Base-by-base conservation (phyloP, 2,329 filamentous ascomycete genomes). In the Aspergillus ustus region DNA sequence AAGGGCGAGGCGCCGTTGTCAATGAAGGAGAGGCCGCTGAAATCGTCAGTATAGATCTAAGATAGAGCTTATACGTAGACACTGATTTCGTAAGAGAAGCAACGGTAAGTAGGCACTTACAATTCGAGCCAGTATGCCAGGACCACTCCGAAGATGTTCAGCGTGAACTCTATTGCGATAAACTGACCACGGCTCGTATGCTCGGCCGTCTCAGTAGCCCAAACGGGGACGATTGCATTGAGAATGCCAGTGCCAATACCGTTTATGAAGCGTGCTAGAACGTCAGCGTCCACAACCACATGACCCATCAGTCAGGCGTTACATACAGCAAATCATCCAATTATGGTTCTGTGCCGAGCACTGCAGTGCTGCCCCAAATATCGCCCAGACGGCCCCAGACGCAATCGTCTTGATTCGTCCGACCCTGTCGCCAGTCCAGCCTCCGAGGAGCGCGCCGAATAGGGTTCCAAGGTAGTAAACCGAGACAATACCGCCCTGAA, bases 81-180 rank as follows among this genome's bases (percentile, higher is more conserved):
- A 15, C 34, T 13, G 1, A 4, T 40, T 15, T 40, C 15, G 34
- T 15, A 5, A 5, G 34, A 40, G 34, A 40, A 15, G 15, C 6
- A 40, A 5, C 15, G 25, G 25, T 25, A 25, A 25, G 7, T 9
- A 4, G 29, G 37, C 9, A 72, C 75, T 2, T 70, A 79, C 77
- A 84, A 87, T 66, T 82, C 80, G 8, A 83, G 71, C 87, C 86
- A 89, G 66, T 90, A 90, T 3, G 84, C 77, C 40, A 88, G 80
- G 20, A 88, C 85, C 0, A 91, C 87, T 68, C 89, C 89, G 52
- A 90, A 87, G 63, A 91, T 91, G 70, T 91, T 92, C 8, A 91
- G 75, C 0, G 88, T 91, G 64, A 92, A 91, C 68, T 91, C 89
- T 57, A 90, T 87, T 9, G 88, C 87, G 60, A 91, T 86, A 64